Evolutionary conservation across 345 rosid species (phyloP).

Genomic region (Arabidopsis arenosa): DNA sequence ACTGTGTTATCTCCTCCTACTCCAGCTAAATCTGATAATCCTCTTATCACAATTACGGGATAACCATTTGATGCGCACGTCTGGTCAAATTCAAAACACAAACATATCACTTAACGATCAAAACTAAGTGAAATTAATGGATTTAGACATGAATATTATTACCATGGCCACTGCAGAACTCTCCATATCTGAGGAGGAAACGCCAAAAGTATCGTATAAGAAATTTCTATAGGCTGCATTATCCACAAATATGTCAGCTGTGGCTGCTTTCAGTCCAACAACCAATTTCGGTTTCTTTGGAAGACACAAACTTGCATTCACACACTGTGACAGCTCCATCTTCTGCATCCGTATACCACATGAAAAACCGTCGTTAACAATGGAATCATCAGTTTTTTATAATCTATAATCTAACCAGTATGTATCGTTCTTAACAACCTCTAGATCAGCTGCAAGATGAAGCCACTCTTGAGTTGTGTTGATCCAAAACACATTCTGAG

Average conservation of each 20-base stretch:
- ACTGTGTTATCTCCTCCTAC: constrained; percentile 50
- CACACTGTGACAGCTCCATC: constrained; percentile 51
- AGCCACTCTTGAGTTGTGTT: constrained; percentile 53
- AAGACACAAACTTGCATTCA: constrained; percentile 58
- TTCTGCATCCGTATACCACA: constrained; percentile 36
- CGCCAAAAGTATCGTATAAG: constrained; percentile 45
- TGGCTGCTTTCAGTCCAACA: constrained; percentile 51
- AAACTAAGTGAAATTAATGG: not conserved
- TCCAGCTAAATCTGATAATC: constrained; percentile 59
- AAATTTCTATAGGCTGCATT: constrained; percentile 59
- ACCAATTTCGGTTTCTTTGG: constrained; percentile 55
- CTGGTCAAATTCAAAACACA: constrained; percentile 32
- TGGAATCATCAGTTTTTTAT: not conserved
- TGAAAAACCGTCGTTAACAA: not conserved
- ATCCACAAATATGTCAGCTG: constrained; percentile 57
- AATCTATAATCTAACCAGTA: not conserved
- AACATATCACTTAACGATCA: not conserved
- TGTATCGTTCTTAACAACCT: constrained; percentile 43
- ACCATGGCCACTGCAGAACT: constrained; percentile 63
- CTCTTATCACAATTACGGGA: constrained; percentile 53
- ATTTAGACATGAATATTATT: not conserved
- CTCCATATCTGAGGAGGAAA: constrained; percentile 63
- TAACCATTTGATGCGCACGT: constrained; percentile 60
- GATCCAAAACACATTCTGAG: constrained; percentile 47
- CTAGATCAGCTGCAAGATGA: constrained; percentile 51